A percentile compares a stretch with the other conserved stretches of the same genome.
phyloP scores from a whole-genome alignment of 345 rosid genomes.

The Barbarea vulgaris region DNA sequence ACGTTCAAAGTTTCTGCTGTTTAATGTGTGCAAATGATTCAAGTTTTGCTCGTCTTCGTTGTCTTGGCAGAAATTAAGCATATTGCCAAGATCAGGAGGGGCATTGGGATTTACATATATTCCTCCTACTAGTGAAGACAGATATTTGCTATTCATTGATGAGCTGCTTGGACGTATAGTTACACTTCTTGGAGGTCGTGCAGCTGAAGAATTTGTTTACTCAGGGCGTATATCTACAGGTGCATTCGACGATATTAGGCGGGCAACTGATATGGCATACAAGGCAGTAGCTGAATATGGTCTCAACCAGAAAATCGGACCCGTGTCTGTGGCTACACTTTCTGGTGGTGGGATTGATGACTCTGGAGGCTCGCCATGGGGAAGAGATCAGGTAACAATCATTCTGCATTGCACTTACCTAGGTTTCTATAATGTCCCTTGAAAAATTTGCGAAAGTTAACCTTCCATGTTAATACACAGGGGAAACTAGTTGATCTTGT shows the following conservation, averaged over 20 bases:
- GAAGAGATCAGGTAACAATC: conserved; percentile 77
- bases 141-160: conserved; percentile 90
- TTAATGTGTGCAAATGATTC: conserved; percentile 15
- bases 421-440: background rate
- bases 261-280: conserved; percentile 96
- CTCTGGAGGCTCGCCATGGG: conserved; percentile 73
- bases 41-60: conserved; percentile 5
- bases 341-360: conserved; percentile 88
- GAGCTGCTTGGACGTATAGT: conserved; percentile 93
- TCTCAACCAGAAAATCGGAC: conserved; percentile 83
- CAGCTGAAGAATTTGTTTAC: conserved; percentile 92
- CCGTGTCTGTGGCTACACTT: conserved; percentile 81
- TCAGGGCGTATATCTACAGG: conserved; percentile 93
- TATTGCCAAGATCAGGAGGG: conserved; percentile 97
- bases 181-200: conserved; percentile 97
- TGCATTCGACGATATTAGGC: conserved; percentile 91
- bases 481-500: conserved; percentile 93
- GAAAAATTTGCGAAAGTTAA: conserved; percentile 10
- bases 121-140: conserved; percentile 84
- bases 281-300: conserved; percentile 98
- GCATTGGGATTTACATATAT: conserved; percentile 89
- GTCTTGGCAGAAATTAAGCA: conserved; percentile 80
- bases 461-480: conserved; percentile 44
- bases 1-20: background rate
- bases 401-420: background rate